These are phyloP conservation scores for Myriosclerotinia duriaeana DNA, from an alignment of 2,329 filamentous ascomycete species.

Conservation along the genomic window DNA sequence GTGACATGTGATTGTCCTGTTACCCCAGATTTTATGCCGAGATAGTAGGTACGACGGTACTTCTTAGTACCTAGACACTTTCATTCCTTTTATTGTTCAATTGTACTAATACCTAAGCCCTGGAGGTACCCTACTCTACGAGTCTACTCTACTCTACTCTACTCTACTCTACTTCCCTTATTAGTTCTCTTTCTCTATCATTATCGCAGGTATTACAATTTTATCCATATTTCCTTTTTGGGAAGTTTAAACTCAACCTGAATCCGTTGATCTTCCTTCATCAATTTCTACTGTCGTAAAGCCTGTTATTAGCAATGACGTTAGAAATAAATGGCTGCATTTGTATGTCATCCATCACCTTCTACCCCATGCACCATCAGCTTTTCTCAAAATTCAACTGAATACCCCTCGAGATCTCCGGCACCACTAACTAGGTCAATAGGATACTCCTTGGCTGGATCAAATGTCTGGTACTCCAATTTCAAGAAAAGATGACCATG, in stretches of 20 bases:
- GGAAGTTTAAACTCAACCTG: background rate
- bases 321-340: slow-evolving; percentile 41
- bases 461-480: slow-evolving; percentile 40
- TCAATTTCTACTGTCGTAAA: slow-evolving; percentile 18
- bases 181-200: background rate
- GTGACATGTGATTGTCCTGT: slow-evolving; percentile 1
- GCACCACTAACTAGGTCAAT: slow-evolving; percentile 25
- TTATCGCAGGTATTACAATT: background rate
- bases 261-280: slow-evolving; percentile 7
- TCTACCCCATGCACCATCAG: slow-evolving; percentile 18
- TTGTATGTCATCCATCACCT: slow-evolving; percentile 36
- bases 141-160: background rate
- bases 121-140: too few species aligned
- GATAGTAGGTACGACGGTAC: too few species aligned
- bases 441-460: slow-evolving; percentile 43
- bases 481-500: slow-evolving; percentile 37
- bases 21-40: slow-evolving; percentile 22
- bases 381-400: slow-evolving; percentile 14
- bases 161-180: background rate
- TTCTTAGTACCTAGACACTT: too few species aligned
- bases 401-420: background rate
- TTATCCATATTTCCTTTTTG: background rate
- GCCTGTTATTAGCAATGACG: slow-evolving; percentile 37
- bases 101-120: too few species aligned
- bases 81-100: background rate